Base-by-base conservation (phyloP, 441 rosid species). In the Pelargonium myrrhifolium region DNA sequence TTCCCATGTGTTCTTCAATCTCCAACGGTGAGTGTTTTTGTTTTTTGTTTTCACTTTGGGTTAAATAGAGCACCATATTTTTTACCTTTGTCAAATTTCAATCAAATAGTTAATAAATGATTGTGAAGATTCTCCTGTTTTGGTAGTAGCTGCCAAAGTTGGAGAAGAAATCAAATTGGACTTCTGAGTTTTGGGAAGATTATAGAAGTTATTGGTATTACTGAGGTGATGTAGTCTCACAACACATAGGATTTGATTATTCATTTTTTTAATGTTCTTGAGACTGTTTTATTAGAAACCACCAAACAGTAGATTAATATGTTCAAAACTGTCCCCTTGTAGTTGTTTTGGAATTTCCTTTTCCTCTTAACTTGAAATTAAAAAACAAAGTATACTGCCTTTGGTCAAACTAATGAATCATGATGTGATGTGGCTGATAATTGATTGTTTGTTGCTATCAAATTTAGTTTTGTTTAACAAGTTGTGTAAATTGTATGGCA, bases 1-100 rank as follows among this genome's bases (percentile, higher is more conserved):
- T 77, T 65, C 77, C 85, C 64, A 60, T 71, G 40, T 87, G 90
- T 73, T 82, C 88, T 66, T 78, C 86, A 11, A 49, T 82, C 75
- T 67, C 88, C 60, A 76, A 77, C 63, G 98, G 98, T 92, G 67
- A 64, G 84, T 66, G 11, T 21, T 71, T 17, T 20, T 15, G 68
- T 24, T 47, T 70, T 43, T 43, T 11, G 11, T 43, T 43, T 43
- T 43, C 49, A 43, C 53, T 43, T 43, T 43, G 49, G 49, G 49
- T 49, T 4, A 31, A 31, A 4, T 31, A 31, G 35, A 31, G 35
- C 3, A 31, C 35, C 35, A 31, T 68, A 22, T 17, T 58, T 21
- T 62, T 31, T 43, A 2, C 9, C 0, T 39, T 49, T 49, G 56
- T 49, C 20, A n/a, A 49, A n/a, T n/a, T 49, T n/a, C 18, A 49